These are phyloP conservation scores for Asterophora parasitica DNA, from an alignment of 768 basidiomycete genomes.

Conservation along the genomic window DNA sequence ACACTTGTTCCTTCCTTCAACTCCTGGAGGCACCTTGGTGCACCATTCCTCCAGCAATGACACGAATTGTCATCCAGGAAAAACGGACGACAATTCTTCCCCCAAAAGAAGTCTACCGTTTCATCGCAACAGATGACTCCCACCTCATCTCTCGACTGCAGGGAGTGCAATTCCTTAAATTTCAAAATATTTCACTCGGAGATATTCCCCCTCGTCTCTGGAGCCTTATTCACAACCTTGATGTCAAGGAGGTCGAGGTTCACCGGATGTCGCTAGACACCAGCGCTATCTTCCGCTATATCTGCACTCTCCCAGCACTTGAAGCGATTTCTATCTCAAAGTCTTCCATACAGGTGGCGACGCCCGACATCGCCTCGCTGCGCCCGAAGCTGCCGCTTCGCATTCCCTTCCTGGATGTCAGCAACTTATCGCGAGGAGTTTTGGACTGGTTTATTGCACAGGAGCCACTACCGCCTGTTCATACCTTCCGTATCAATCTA, in stretches of 20 bases:
- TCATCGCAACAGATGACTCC: conserved; percentile 12
- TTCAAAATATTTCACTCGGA: conserved; percentile 21
- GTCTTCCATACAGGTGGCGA: conserved; percentile 17
- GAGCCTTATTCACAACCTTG: conserved; percentile 21
- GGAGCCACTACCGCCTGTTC: conserved; percentile 18
- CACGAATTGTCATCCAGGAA: conserved; percentile 18
- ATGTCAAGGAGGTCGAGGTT: conserved; percentile 22
- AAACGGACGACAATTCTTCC: neutral
- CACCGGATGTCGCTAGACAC: conserved; percentile 21
- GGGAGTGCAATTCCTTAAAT: conserved; percentile 16
- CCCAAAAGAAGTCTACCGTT: conserved; percentile 9
- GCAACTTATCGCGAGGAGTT: conserved; percentile 14
- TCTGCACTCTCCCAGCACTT: conserved; percentile 24
- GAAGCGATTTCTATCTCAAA: conserved; percentile 24
- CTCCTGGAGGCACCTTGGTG: conserved; percentile 26
- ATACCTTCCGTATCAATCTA: conserved; percentile 21
- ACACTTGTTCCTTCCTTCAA: conserved; percentile 21
- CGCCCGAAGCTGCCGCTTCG: conserved; percentile 14
- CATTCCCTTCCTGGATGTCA: conserved; percentile 20
- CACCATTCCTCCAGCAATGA: conserved; percentile 23
- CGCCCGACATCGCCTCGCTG: conserved; percentile 10
- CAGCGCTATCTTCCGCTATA: conserved; percentile 23
- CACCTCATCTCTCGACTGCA: conserved; percentile 13
- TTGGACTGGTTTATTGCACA: conserved; percentile 25
- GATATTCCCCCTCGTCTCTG: conserved; percentile 25